Conservation (phyloP, 306 rosid species). For the Bauhinia variegata region DNA sequence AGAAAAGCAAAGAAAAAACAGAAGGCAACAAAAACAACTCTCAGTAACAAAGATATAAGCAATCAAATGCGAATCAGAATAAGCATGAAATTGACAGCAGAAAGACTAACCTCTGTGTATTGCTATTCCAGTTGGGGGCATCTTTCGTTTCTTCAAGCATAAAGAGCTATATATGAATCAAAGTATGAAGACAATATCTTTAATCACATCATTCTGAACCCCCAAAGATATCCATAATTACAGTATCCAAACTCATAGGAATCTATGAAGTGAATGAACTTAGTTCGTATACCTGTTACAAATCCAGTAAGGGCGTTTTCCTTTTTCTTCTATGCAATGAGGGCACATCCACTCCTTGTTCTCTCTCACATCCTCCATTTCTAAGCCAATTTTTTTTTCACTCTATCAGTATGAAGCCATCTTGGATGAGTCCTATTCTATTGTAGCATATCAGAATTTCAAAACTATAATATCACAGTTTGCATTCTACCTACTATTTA, state of each 20-base stretch:
- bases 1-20: background rate
- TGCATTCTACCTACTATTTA: background rate
- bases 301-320: conserved; percentile 68
- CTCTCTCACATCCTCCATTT: conserved; percentile 65
- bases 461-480: conserved; percentile 16
- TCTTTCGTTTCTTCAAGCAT: conserved; percentile 64
- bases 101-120: conserved; percentile 57
- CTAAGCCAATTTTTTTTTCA: conserved; percentile 42
- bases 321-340: conserved; percentile 75
- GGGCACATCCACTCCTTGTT: conserved; percentile 80
- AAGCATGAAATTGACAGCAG: background rate
- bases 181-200: conserved; percentile 15
- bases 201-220: conserved; percentile 20
- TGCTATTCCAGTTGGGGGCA: conserved; percentile 72
- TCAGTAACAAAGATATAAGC: background rate
- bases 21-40: background rate
- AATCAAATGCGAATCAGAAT: background rate
- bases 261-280: background rate
- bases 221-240: conserved; percentile 6
- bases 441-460: background rate
- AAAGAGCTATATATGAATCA: conserved; percentile 51
- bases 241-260: background rate
- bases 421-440: conserved; percentile 1
- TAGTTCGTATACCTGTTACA: conserved; percentile 70
- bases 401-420: background rate